Base-by-base conservation (phyloP, 1,139 yeast species). In the Entelexis sorbosivorans region DNA sequence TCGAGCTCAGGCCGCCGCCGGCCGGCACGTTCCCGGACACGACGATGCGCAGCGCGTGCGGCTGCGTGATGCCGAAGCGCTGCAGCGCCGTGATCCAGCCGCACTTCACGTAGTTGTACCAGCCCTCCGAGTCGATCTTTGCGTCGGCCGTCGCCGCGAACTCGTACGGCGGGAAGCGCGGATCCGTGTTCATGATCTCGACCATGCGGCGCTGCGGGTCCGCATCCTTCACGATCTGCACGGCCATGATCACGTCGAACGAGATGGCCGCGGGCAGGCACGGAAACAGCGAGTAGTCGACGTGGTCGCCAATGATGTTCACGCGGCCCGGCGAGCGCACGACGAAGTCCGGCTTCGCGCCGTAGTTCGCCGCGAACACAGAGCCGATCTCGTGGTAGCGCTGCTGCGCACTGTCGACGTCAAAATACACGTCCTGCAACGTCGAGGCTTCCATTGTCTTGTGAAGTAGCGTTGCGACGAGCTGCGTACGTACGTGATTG, bases 211-310 rank as follows among this genome's bases (percentile, higher is more conserved):
- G 61, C 34, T 28, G 46, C 5, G 43, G 35, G 3, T 24, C 44
- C 5, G 43, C 38, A 2, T 20, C 42, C 36, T 64, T 66, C 13
- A 66, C 62, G 13, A 62, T 59, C 20, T 61, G 59, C 16, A 77
- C 79, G 16, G 81, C 86, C 59, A 76, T 75, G 47, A 80, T 66
- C 56, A 81, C 76, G 61, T 81, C 88, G 19, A 72, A 74, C 52
- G 79, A 82, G 46, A 81, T 78, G 9, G 89, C 87, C 81, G 82
- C 77, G n/a, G 89, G 89, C 59, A 82, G 71, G 16, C 79, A 84
- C 3, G 85, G 74, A 62, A 79, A 82, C 62, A 75, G 74, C 56
- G 79, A 76, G 63, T 81, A 82, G 67, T 82, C 89, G 52, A 82
- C 77, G 63, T 82, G 89, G 58, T 82, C 89, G 38, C 89, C 89